phyloP scores from a whole-genome alignment of 2,329 filamentous ascomycete species.

The Colletotrichum trifolii region DNA sequence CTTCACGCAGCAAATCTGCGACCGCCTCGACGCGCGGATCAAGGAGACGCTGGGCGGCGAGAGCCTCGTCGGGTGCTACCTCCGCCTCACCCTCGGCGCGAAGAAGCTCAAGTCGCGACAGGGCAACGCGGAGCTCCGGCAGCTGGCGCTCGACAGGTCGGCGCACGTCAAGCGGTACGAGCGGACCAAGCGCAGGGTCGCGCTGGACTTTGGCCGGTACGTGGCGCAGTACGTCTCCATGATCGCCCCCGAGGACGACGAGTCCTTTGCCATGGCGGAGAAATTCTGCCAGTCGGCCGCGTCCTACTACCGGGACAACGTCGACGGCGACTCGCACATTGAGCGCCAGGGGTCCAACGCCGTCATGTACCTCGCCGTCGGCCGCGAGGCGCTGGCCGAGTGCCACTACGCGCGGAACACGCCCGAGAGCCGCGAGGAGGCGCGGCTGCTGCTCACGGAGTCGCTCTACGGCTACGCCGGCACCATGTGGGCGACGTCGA shows the following conservation, averaged over 20 bases:
- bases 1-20: constrained; percentile 8
- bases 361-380: neutral
- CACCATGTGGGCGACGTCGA: constrained; percentile 1
- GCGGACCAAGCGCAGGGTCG: neutral
- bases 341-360: neutral
- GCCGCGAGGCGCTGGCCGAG: constrained; percentile 22
- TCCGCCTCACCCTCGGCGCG: constrained; percentile 20
- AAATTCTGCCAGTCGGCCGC: constrained; percentile 4
- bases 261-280: constrained; percentile 16
- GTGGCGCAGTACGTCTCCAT: constrained; percentile 18
- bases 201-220: constrained; percentile 18
- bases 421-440: neutral
- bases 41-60: constrained; percentile 1
- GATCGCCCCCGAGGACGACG: neutral
- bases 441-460: constrained; percentile 6
- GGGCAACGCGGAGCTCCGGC: constrained; percentile 3
- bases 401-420: constrained; percentile 12
- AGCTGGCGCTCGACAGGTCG: neutral
- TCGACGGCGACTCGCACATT: neutral
- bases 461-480: constrained; percentile 10
- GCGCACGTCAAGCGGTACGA: constrained; percentile 5
- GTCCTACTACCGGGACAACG: neutral
- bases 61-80: constrained; percentile 15
- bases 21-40: constrained; percentile 9
- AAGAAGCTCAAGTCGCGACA: constrained; percentile 12